Percentiles rank a stretch among this genome's conserved stretches.
Conservation (phyloP, 495 filamentous ascomycete species). For the Rhypophila decipiens region DNA sequence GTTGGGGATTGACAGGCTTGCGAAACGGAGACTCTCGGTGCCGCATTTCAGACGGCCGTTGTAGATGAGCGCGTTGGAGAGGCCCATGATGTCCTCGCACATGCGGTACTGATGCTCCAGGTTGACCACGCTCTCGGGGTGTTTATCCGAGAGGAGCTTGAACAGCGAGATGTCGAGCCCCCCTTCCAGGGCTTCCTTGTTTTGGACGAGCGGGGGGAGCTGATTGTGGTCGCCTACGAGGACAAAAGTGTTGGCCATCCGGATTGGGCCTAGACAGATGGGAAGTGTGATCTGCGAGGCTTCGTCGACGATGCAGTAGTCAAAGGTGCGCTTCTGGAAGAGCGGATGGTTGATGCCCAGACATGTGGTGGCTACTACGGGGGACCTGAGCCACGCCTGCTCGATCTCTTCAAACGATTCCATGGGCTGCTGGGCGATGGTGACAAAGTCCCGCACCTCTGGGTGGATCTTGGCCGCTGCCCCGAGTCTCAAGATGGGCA, state of each 20-base stretch:
- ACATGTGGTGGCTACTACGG: constrained; percentile 91
- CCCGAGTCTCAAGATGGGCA: constrained; percentile 79
- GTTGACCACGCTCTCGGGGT: constrained; percentile 79
- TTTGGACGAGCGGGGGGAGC: constrained; percentile 88
- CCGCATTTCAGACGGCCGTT: constrained; percentile 84
- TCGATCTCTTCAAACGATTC: constrained; percentile 75
- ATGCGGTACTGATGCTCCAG: constrained; percentile 97
- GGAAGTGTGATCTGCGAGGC: constrained; percentile 96
- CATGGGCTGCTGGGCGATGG: constrained; percentile 64
- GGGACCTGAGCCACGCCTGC: constrained; percentile 70
- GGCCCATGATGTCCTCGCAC: constrained; percentile 91
- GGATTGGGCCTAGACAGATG: constrained; percentile 86
- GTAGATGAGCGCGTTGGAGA: constrained; percentile 93
- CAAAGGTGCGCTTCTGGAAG: constrained; percentile 84
- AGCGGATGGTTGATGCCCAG: constrained; percentile 82
- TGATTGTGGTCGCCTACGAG: constrained; percentile 96
- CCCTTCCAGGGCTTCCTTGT: constrained; percentile 75
- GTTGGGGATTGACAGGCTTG: constrained; percentile 49
- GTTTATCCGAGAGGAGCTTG: constrained; percentile 80
- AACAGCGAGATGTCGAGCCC: constrained; percentile 92
- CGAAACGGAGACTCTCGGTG: constrained; percentile 62
- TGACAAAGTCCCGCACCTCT: constrained; percentile 76
- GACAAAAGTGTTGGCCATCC: constrained; percentile 88
- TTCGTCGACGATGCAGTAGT: constrained; percentile 98
- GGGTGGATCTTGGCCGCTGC: constrained; percentile 77